Evolutionary conservation across 75 land plant species (phyloP).

Genomic region (Cunninghamia lanceolata): DNA sequence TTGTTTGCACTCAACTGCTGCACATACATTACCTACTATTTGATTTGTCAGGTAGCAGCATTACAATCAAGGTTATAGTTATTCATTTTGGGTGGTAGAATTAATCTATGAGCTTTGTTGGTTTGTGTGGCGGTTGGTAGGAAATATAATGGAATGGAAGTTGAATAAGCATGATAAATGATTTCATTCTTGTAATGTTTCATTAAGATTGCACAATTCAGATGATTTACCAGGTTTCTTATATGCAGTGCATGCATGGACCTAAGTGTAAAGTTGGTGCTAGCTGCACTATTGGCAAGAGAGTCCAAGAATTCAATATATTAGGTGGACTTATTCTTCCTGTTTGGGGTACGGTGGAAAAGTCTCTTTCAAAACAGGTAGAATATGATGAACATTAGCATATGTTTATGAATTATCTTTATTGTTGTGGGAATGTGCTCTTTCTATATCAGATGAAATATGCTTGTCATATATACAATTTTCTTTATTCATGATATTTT

Average conservation of each 20-base stretch:
- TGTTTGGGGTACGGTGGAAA: slow-evolving; percentile 91
- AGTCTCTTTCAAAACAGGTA: slow-evolving; percentile 94
- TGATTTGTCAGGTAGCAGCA: background rate
- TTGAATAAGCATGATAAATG: background rate
- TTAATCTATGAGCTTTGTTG: background rate
- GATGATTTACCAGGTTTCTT: background rate
- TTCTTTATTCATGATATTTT: background rate
- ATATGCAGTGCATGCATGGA: slow-evolving; percentile 95
- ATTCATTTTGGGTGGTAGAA: background rate
- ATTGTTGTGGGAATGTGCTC: background rate
- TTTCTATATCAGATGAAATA: background rate
- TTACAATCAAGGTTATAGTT: background rate
- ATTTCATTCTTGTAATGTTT: background rate
- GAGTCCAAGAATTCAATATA: slow-evolving; percentile 84
- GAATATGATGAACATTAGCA: background rate
- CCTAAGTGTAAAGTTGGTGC: slow-evolving; percentile 86
- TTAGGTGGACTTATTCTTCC: slow-evolving; percentile 98
- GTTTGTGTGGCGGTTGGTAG: background rate
- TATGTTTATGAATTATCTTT: background rate
- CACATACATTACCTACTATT: background rate
- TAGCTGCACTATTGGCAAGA: slow-evolving; percentile 85
- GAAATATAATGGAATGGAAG: background rate
- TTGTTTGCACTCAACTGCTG: background rate
- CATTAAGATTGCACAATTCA: background rate
- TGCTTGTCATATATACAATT: background rate